These are phyloP conservation scores for Calycina herbarum DNA, from an alignment of 2,329 filamentous ascomycete species.

Conservation along the genomic window DNA sequence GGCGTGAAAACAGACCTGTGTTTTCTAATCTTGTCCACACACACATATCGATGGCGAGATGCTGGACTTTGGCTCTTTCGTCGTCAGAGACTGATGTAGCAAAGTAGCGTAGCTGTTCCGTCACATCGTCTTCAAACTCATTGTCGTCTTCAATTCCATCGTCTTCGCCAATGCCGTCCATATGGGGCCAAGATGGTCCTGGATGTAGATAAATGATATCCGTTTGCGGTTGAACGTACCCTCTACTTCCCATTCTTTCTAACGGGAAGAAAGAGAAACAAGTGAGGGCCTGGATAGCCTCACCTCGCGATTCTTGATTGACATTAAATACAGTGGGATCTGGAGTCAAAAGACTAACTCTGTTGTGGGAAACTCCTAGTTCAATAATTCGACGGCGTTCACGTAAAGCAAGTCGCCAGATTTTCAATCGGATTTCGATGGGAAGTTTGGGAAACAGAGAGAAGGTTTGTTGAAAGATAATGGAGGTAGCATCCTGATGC, in stretches of 20 bases:
- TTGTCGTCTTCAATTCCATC: background rate
- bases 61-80: background rate
- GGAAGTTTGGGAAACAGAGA: background rate
- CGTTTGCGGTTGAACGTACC: background rate
- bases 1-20: background rate
- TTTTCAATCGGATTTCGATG: background rate
- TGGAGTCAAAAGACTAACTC: background rate
- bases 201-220: background rate
- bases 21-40: fast-evolving
- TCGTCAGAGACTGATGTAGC: background rate
- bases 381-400: background rate
- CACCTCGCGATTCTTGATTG: background rate
- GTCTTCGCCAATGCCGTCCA: background rate
- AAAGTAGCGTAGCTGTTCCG: background rate
- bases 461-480: background rate
- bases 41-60: background rate
- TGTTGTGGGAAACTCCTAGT: background rate
- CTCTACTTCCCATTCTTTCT: background rate
- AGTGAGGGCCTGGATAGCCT: background rate
- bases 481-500: too few species aligned
- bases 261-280: background rate
- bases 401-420: background rate
- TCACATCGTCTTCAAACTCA: background rate
- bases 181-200: background rate
- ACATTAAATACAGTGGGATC: background rate